Evolutionary conservation across 371 early-diverging fungal genomes (phyloP).

Genomic region (Blastocladiella emersonii): DNA sequence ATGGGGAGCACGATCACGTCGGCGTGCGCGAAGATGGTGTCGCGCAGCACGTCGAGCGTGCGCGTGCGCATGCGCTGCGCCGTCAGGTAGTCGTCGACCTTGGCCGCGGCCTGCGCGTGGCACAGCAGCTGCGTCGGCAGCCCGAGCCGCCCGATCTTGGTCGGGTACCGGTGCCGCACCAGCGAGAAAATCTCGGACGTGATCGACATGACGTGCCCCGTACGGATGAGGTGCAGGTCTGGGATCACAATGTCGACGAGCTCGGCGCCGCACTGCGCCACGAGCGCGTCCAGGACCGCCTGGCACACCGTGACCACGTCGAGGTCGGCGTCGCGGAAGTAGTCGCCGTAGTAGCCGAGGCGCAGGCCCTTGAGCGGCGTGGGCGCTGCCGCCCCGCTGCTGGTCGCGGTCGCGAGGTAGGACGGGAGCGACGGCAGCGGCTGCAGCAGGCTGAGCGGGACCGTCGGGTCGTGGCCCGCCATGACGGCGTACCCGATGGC

Average conservation of each 20-base stretch:
- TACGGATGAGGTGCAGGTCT: conserved; percentile 33
- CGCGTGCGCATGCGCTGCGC: conserved; percentile 45
- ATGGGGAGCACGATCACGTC: conserved; percentile 44
- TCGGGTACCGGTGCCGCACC: conserved; percentile 10
- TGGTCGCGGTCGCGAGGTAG: not conserved
- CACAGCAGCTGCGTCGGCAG: not conserved
- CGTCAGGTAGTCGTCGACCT: conserved; percentile 28
- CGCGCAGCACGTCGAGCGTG: conserved; percentile 33
- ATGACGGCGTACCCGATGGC: conserved; percentile 42
- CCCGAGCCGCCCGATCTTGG: not conserved
- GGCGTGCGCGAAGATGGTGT: conserved; percentile 31
- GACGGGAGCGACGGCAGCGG: conserved; percentile 17
- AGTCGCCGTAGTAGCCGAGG: conserved; percentile 35
- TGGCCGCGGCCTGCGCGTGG: not conserved
- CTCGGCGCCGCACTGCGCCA: conserved; percentile 36
- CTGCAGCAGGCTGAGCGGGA: conserved; percentile 18
- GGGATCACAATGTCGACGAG: conserved; percentile 48
- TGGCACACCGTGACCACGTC: conserved; percentile 31
- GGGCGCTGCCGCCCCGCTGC: too few species aligned
- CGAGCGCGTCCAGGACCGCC: conserved; percentile 22
- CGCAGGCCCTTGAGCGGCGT: conserved; percentile 25
- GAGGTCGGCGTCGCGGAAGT: conserved; percentile 31
- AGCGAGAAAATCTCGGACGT: conserved; percentile 40
- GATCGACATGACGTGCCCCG: conserved; percentile 51
- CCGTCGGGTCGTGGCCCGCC: conserved; percentile 15